Conservation (phyloP, 83 land plant species). For the Picea abies region DNA sequence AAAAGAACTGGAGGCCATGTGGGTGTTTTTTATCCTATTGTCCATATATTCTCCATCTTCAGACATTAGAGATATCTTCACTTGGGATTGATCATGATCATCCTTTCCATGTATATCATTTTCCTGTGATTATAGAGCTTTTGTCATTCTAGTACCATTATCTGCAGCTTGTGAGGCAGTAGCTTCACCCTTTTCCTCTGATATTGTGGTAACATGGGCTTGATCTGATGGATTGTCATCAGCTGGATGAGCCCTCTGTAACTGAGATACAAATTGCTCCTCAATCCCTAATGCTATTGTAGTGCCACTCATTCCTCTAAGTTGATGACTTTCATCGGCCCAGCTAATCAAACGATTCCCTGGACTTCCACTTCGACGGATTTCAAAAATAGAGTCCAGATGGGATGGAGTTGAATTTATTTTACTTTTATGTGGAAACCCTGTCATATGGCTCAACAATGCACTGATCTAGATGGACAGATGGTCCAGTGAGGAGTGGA, state of each 20-base stretch:
- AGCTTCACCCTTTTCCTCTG: not conserved
- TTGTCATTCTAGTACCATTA: not conserved
- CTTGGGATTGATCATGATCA: too few species aligned
- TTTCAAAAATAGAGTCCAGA: conserved; percentile 76
- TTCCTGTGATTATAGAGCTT: not conserved
- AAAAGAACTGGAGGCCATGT: too few species aligned
- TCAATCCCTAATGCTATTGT: conserved; percentile 84
- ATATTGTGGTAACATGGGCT: not conserved
- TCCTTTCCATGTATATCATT: too few species aligned
- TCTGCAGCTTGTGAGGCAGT: too few species aligned
- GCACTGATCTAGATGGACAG: too few species aligned
- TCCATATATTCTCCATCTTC: too few species aligned
- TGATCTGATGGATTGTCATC: conserved; percentile 39
- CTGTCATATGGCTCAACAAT: conserved; percentile 42
- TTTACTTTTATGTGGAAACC: conserved; percentile 25
- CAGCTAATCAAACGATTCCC: conserved; percentile 80
- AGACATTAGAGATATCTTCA: too few species aligned
- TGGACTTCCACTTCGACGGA: conserved; percentile 74
- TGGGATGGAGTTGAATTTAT: conserved; percentile 74
- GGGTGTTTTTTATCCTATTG: too few species aligned
- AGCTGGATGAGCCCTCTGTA: conserved; percentile 21
- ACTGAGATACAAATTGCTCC: conserved; percentile 59
- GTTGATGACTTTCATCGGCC: conserved; percentile 80
- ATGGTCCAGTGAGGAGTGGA: too few species aligned
- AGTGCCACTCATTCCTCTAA: conserved; percentile 68